These are phyloP conservation scores for Nemania sp. DNA, from an alignment of 2,329 filamentous ascomycete genomes.

Conservation along the genomic window DNA sequence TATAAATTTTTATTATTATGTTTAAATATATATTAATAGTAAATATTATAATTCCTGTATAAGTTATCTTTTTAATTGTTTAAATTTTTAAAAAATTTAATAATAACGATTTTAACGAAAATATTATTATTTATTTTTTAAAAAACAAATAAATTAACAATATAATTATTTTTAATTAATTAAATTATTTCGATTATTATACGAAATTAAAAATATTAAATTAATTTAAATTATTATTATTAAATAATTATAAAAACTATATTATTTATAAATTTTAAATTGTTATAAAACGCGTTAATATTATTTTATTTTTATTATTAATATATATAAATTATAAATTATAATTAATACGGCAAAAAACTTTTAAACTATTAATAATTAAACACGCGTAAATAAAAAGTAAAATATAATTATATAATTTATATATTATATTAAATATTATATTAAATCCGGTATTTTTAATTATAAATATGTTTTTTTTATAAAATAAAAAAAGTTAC, in stretches of 20 bases:
- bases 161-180: background rate
- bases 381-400: too few relatives aligned
- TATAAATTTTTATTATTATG: background rate
- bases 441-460: too few relatives aligned
- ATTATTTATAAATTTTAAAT: background rate
- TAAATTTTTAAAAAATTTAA: background rate
- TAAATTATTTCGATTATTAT: background rate
- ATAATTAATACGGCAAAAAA: background rate
- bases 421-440: too few relatives aligned
- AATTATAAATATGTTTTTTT: too few relatives aligned
- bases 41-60: background rate
- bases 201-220: background rate
- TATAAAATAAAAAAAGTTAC: too few relatives aligned
- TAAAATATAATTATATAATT: too few relatives aligned
- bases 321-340: background rate
- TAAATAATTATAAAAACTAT: background rate
- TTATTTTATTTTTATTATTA: background rate
- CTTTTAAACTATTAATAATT: background rate
- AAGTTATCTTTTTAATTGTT: background rate
- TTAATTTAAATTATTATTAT: background rate
- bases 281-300: background rate
- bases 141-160: background rate
- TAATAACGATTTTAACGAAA: background rate
- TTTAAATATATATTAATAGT: background rate
- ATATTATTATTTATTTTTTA: background rate